These are phyloP conservation scores for Vitis rotundifolia DNA, from an alignment of 164 flowering plant species.

Conservation along the genomic window DNA sequence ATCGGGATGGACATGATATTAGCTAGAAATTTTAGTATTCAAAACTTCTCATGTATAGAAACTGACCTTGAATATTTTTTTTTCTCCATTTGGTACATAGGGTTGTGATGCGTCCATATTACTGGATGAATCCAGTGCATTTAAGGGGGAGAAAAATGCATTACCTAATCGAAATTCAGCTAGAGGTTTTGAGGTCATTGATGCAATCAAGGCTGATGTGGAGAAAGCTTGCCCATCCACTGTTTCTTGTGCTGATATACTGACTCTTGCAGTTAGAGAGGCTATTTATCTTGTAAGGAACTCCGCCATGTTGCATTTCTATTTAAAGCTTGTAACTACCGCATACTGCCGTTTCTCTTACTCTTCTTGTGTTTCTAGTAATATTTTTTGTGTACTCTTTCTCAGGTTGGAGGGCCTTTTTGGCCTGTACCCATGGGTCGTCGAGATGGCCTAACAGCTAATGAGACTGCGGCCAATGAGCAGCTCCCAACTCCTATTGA, in stretches of 20 bases:
- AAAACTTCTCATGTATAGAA: neutral
- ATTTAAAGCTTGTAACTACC: too few species aligned
- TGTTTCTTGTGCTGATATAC: slow-evolving; percentile 59
- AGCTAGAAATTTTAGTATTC: neutral
- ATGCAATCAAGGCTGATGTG: slow-evolving; percentile 43
- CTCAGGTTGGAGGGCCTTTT: slow-evolving; percentile 50
- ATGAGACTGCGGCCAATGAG: slow-evolving; percentile 35
- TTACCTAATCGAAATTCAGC: slow-evolving; percentile 41
- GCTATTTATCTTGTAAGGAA: slow-evolving; percentile 44
- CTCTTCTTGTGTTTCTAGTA: neutral
- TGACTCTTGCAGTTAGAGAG: slow-evolving; percentile 48
- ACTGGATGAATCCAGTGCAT: slow-evolving; percentile 40
- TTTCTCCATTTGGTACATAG: slow-evolving; percentile 14
- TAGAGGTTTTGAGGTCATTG: slow-evolving; percentile 59
- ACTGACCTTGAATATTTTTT: neutral
- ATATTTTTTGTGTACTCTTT: neutral
- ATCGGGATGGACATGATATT: neutral
- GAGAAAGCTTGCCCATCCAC: slow-evolving; percentile 54
- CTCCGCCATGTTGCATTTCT: neutral
- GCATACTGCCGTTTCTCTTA: too few species aligned
- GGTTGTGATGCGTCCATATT: slow-evolving; percentile 62
- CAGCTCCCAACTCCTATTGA: slow-evolving; percentile 61
- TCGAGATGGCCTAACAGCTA: slow-evolving; percentile 56
- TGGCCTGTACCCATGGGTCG: slow-evolving; percentile 55
- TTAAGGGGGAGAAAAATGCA: slow-evolving; percentile 56